Base-by-base conservation (phyloP, 169 alveolate genomes). In the Plasmodium yoelii region DNA sequence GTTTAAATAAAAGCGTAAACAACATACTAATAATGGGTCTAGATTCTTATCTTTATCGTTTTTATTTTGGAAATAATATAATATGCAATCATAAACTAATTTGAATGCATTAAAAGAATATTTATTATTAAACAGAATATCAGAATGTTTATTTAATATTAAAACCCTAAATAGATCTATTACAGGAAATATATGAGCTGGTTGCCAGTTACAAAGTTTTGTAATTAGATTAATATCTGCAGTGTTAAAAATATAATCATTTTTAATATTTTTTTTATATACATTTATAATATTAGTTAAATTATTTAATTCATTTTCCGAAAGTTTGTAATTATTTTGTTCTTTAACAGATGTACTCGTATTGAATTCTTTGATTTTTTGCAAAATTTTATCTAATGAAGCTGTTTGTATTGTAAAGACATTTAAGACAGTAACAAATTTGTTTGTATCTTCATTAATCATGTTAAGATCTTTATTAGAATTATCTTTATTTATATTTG, bases 291-390 rank as follows among this genome's bases (percentile, higher is more conserved):
- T 75, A 63, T 75, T 75, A 8, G 88, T 44, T 63, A 75, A 22
- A 1, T 68, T 28, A 63, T 75, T 75, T 8, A 75, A 15, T 46
- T 75, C 77, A 46, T 75, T 74, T 18, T 60, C 49, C 13, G 55
- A 49, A 47, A 75, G 44, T 75, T 75, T 75, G 44, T 57, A 28
- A 47, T 13, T 42, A 18, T 60, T 19, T 12, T 84, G 26, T 49
- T 71, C 74, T 7, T 61, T 39, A 13, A 28, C 18, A 13, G 26
- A 1, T 4, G 47, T 44, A 7, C 9, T 19, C 12, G 18, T 59
- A 9, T 84, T 84, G 68, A 84, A 84, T 44, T 84, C 91, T 47
- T 70, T 70, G 8, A 84, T 84, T 72, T 84, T 84, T 24, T 84
- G 69, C 15, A 84, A 84, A 26, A 84, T 71, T 49, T 67, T 84